A percentile compares a stretch with the other conserved stretches of the same genome.
Conservation (phyloP, 257 asterid species). For the Nicotiana knightiana region DNA sequence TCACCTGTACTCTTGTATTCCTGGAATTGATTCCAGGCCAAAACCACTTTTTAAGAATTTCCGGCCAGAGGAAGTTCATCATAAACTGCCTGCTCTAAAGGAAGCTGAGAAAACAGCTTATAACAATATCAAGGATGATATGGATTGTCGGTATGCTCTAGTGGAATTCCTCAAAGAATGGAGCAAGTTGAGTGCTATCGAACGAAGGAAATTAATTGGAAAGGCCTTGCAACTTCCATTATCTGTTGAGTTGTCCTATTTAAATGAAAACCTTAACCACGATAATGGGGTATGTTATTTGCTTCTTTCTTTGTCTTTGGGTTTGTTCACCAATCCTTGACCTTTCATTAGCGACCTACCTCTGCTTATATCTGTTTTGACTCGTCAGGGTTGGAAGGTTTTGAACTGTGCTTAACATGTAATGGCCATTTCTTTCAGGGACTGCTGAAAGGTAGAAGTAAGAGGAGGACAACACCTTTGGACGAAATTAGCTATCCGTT, state of each 20-base stretch:
- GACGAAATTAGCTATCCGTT: conserved; percentile 67
- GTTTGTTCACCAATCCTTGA: not conserved
- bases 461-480: conserved; percentile 65
- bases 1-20: conserved; percentile 74
- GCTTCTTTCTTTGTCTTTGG: not conserved
- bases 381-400: not conserved
- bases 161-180: conserved; percentile 55
- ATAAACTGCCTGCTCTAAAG: conserved; percentile 16
- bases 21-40: conserved; percentile 75
- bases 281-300: conserved; percentile 53
- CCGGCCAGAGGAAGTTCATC: conserved; percentile 72
- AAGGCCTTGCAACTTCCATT: conserved; percentile 91
- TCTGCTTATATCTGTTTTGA: not conserved
- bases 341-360: not conserved
- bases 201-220: conserved; percentile 55
- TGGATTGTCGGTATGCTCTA: conserved; percentile 43
- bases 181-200: conserved; percentile 78
- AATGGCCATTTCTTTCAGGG: conserved; percentile 46
- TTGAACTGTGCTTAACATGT: conserved; percentile 1
- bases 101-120: conserved; percentile 28
- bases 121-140: conserved; percentile 37
- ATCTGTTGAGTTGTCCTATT: conserved; percentile 63
- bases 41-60: conserved; percentile 74
- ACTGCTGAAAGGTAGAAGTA: conserved; percentile 76
- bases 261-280: conserved; percentile 73